Evolutionary conservation across 208 protist species (phyloP), one percentile per base, ranked within the genome.

Genomic region (Tetramitus jugosus): DNA sequence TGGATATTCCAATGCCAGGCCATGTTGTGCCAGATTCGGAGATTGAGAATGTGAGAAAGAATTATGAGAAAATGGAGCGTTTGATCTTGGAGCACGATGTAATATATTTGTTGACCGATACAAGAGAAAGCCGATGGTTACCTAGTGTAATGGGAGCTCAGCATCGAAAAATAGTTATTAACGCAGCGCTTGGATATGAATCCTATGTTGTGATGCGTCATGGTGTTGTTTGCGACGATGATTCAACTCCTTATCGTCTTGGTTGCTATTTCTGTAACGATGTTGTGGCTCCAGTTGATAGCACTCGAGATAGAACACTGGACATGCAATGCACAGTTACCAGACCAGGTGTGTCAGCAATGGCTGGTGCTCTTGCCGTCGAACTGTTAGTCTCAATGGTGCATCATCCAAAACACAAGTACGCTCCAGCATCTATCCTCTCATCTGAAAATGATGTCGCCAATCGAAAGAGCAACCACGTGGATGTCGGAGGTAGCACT

Each of bases 231-330:
- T 26, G 46, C 43, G 20, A 20, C 43, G 31, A 42, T 13, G 43
- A 62, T 26, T 1, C 37, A 39, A 37, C 60, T 26, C 10, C 13
- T 0, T 29, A 52, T 0, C 56, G 71, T 6, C 76, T 98, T 4
- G 95, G 96, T 39, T 99, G 97, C 82, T 99, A 99, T 82, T 99
- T 98, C 79, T 99, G 97, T 87, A 96, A 94, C 79, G 95, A 98
- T 79, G 87, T 97, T 3, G 86, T 94, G 23, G 93, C 94, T 29
- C 95, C 95, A 31, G 71, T 83, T 20, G 85, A 93, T 85, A 93
- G 88, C 35, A 86, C 95, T 26, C 89, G 87, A 23, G 92, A 94
- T 69, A 87, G 97, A 60, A 97, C 95, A 31, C 86, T 99, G 0
- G 97, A 99, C 85, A 94, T 98, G 86, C 96, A 98, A 83, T 99